Conservation (phyloP, 169 alveolate genomes). For the Eimeria acervulina region DNA sequence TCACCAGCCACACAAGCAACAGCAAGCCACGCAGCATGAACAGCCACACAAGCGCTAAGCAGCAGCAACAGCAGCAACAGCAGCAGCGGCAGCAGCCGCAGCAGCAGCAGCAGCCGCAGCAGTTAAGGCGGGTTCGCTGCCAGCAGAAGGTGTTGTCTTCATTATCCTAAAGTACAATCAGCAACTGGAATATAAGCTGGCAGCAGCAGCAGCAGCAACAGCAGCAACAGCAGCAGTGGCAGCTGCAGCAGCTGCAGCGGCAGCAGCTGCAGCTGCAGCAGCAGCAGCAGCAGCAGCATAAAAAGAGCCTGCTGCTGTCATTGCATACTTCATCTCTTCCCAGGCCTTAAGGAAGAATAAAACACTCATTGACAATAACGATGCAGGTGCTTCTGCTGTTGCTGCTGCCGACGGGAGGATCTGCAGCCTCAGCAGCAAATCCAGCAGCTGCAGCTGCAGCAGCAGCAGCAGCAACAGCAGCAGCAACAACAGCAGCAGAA, state of each 20-base stretch:
- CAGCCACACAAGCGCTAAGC: background rate
- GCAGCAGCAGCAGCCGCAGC: slow-evolving; percentile 27
- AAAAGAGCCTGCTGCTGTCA: background rate
- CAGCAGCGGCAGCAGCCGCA: background rate
- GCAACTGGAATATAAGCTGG: background rate
- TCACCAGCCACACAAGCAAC: background rate
- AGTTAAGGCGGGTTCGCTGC: background rate
- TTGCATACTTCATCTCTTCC: background rate
- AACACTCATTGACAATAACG: background rate
- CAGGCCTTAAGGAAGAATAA: background rate
- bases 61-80: background rate
- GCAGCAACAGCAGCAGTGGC: slow-evolving; percentile 9
- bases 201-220: background rate
- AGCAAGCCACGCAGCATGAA: background rate
- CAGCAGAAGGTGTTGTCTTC: background rate
- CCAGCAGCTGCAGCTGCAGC: background rate
- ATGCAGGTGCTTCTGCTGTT: slow-evolving; percentile 15
- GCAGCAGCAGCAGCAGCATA: slow-evolving; percentile 26
- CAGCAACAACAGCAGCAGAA: slow-evolving; percentile 16
- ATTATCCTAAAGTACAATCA: too few species aligned
- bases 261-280: slow-evolving; percentile 21
- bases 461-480: slow-evolving; percentile 21
- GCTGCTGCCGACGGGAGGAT: slow-evolving; percentile 35
- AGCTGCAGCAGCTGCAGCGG: slow-evolving; percentile 18
- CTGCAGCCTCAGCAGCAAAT: background rate